Evolutionary conservation across 192 early-diverging fungal genomes (phyloP), one percentile per base, ranked within the genome.

Genomic region (Rhizophagus sp.): DNA sequence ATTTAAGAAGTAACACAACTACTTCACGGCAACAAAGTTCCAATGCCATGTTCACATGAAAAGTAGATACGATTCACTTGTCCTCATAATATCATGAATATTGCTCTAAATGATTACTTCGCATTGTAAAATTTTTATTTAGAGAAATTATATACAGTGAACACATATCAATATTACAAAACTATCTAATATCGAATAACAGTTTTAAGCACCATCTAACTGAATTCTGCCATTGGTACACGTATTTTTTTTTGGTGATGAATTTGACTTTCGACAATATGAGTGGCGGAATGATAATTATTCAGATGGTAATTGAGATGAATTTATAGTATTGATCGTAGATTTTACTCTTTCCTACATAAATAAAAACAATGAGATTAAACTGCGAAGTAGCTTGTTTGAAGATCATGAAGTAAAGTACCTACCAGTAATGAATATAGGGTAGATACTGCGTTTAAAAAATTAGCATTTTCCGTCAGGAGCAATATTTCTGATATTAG

Each of bases 391-490:
- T 2, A 33, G 30, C 25, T 30, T 74, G 8, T 74, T 57, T 74
- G 24, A 74, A 50, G 49, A 74, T 50, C 12, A 74, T 25, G 71
- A 73, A 73, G n/a, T 9, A 74, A 57, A 11, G 7, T 72, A 47
- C 72, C 57, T 74, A 73, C 49, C 72, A 57, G 33, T 73, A 73
- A 74, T 57, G 47, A 74, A 74, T 74, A 74, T 57, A 74, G 2
- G 0, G 72, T 74, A 74, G 72, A 74, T 57, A 74, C 24, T 30
- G 33, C 27, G 50, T 74, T 74, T 33, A 74, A 30, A 73, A 74
- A 74, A 74, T 74, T 74, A 4, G 8, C 72, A 57, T 22, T 74
- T 25, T 74, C 73, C 52, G 25, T 74, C 12, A 3, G 73, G 2
- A 74, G 2, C 30, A 74, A 30, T 25, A 74, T 0, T 74, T 74